Evolutionary conservation across 768 basidiomycete genomes (phyloP), one percentile per base, ranked within the genome.

Genomic region (Suillus cothurnatus): DNA sequence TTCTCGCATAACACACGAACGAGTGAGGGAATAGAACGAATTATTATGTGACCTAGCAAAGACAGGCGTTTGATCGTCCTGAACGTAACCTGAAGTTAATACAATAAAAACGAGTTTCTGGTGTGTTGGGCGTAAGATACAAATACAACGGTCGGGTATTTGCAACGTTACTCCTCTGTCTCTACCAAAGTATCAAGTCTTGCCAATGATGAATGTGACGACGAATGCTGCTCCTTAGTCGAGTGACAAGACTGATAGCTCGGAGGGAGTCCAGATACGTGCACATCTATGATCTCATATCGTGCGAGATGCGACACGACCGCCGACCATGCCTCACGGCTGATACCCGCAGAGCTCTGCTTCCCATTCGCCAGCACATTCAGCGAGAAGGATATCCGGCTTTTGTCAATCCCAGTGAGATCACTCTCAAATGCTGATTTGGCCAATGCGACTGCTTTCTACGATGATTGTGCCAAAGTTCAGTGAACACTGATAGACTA

Each of bases 391-490:
- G 79, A 74, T 6, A 88, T 81, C 1, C 80, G 78, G 2, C 81
- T 73, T 36, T 81, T 77, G 1, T 78, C 69, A 6, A 82, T 65
- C 9, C 71, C 63, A 7, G 68, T 71, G 32, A 88, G 81, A 52
- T 70, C 66, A 11, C 78, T 77, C 2, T 79, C 74, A 39, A 85
- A 88, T 49, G 84, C 86, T 62, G 82, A 78, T 43, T 81, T 80
- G 6, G 84, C 86, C 39, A 82, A 77, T 31, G 79, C 76, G 34
- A 88, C 70, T 0, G 87, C 87, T 76, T 82, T 73, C 86, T 87
- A 41, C 26, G 21, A 21, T 4, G 2, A 41, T 31, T n/a, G 21
- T 1, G 19, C 14, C 32, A 6, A 6, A 28, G 53, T 14, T 39
- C 1, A 57, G 12, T 36, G 34, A 7, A 45, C 7, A 19, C 0